phyloP scores from a whole-genome alignment of 2,329 filamentous ascomycete genomes.

The Orbilia oligospora region DNA sequence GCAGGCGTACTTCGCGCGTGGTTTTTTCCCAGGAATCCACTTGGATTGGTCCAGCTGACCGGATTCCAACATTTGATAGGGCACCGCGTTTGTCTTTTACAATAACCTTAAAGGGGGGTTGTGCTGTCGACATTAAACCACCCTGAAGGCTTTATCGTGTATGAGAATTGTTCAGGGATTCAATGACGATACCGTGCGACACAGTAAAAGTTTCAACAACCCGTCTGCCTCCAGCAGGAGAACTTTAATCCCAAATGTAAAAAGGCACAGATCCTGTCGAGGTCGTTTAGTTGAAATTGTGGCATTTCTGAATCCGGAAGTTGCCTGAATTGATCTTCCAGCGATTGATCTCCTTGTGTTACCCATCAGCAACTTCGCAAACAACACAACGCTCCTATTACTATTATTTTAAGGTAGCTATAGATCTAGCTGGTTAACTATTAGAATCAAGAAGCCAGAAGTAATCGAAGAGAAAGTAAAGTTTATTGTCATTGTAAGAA shows the following conservation, averaged over 20 bases:
- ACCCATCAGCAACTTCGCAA: constrained; percentile 17
- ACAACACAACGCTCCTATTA: constrained; percentile 14
- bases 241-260: neutral
- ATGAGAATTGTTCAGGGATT: neutral
- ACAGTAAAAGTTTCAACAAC: constrained; percentile 1
- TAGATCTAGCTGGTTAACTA: too few species aligned
- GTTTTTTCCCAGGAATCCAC: constrained; percentile 28
- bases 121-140: too few species aligned
- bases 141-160: neutral
- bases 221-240: neutral
- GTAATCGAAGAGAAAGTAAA: constrained; percentile 12
- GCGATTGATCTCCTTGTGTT: constrained; percentile 23
- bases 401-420: too few species aligned
- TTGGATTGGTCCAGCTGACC: constrained; percentile 55
- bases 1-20: constrained; percentile 56
- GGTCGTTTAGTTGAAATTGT: constrained; percentile 12
- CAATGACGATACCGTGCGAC: constrained; percentile 10
- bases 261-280: neutral
- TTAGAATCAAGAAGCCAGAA: too few species aligned
- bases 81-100: constrained; percentile 21
- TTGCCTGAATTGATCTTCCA: constrained; percentile 12
- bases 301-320: constrained; percentile 32
- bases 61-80: constrained; percentile 19
- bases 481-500: neutral
- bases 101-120: neutral